Conservation (phyloP, 2,329 filamentous ascomycete genomes). For the Ophiostoma ulmi region DNA sequence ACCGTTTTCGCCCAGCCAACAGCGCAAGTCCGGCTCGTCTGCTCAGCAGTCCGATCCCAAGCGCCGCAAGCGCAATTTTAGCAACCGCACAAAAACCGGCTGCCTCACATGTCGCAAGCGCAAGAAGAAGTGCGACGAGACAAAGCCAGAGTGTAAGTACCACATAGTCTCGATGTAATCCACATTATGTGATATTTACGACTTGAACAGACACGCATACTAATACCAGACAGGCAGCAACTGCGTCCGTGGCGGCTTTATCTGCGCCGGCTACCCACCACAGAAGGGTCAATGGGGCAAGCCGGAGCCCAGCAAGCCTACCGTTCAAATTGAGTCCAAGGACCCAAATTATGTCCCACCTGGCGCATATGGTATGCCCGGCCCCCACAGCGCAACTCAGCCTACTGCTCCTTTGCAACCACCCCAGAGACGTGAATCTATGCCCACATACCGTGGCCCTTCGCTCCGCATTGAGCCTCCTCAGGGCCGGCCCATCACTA, state of each 20-base stretch:
- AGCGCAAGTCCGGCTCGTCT: slow-evolving; percentile 42
- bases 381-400: slow-evolving; percentile 31
- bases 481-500: slow-evolving; percentile 50
- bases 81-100: slow-evolving; percentile 91
- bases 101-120: slow-evolving; percentile 86
- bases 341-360: slow-evolving; percentile 60
- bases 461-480: slow-evolving; percentile 59
- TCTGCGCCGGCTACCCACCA: slow-evolving; percentile 86
- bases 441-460: slow-evolving; percentile 58
- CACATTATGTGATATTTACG: background rate
- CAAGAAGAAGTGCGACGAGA: slow-evolving; percentile 98
- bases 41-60: slow-evolving; percentile 57
- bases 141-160: slow-evolving; percentile 80
- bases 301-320: slow-evolving; percentile 61
- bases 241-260: slow-evolving; percentile 82
- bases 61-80: slow-evolving; percentile 76
- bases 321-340: slow-evolving; percentile 77
- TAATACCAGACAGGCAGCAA: slow-evolving; percentile 61
- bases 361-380: slow-evolving; percentile 55
- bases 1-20: slow-evolving; percentile 43
- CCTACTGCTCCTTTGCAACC: slow-evolving; percentile 12
- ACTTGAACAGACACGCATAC: slow-evolving; percentile 9
- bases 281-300: slow-evolving; percentile 75
- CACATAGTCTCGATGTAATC: background rate
- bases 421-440: slow-evolving; percentile 49